These are phyloP conservation scores for Kodamaea jinghongensis DNA, from an alignment of 805 yeast genomes.

Conservation along the genomic window DNA sequence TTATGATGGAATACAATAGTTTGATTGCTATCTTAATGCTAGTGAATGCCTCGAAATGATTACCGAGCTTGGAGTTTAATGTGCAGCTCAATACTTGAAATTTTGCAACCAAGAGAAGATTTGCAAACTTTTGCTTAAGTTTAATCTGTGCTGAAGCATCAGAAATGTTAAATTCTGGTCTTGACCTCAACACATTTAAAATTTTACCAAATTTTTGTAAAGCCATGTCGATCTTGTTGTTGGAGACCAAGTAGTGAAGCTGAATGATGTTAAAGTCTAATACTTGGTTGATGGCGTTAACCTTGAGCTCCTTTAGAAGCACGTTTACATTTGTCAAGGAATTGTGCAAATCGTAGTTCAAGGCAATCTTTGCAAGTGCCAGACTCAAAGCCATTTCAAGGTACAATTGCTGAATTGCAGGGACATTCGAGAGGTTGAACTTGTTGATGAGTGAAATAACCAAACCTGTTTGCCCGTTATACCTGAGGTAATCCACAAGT, in stretches of 20 bases:
- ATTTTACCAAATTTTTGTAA: slow-evolving; percentile 23
- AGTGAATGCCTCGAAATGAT: slow-evolving; percentile 28
- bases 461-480: slow-evolving; percentile 22
- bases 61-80: slow-evolving; percentile 16
- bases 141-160: slow-evolving; percentile 8
- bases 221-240: slow-evolving; percentile 19
- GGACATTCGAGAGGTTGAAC: slow-evolving; percentile 14
- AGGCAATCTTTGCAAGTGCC: slow-evolving; percentile 5
- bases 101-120: slow-evolving; percentile 30
- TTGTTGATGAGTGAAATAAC: slow-evolving; percentile 12
- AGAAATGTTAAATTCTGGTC: slow-evolving; percentile 28
- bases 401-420: slow-evolving; percentile 6
- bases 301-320: slow-evolving; percentile 11
- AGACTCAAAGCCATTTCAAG: slow-evolving; percentile 13
- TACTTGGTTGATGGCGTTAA: slow-evolving; percentile 14
- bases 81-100: slow-evolving; percentile 33
- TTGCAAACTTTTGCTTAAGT: slow-evolving; percentile 20
- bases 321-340: slow-evolving; percentile 16
- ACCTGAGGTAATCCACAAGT: slow-evolving; percentile 22
- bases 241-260: slow-evolving; percentile 24
- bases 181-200: slow-evolving; percentile 20
- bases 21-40: slow-evolving; percentile 51
- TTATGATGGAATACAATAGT: slow-evolving; percentile 51
- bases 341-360: slow-evolving; percentile 12
- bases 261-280: slow-evolving; percentile 29